Percentiles rank a stretch among this genome's conserved stretches.
Conservation (phyloP, 257 asterid species). For the Cruciata laevipes region DNA sequence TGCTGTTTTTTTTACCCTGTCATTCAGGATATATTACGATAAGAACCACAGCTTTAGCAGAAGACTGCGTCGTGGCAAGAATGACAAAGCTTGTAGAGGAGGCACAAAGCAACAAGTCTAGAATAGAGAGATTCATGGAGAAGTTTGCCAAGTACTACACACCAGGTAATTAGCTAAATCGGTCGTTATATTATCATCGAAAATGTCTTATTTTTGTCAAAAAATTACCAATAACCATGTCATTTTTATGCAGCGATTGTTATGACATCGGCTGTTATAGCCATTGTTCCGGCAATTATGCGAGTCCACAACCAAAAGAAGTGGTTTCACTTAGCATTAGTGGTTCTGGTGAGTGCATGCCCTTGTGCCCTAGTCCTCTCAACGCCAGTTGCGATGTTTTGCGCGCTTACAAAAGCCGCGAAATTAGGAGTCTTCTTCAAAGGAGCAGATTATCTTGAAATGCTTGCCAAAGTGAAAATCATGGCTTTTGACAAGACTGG, state of each 20-base stretch:
- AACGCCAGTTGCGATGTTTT: constrained; percentile 83
- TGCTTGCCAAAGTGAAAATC: constrained; percentile 52
- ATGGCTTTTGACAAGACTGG: constrained; percentile 96
- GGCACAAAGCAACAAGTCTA: constrained; percentile 73
- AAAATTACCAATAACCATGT: not conserved
- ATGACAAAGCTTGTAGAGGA: constrained; percentile 89
- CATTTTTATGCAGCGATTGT: constrained; percentile 43
- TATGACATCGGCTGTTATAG: constrained; percentile 41
- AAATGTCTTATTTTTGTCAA: not conserved
- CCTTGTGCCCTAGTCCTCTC: constrained; percentile 88
- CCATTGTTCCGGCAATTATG: constrained; percentile 48
- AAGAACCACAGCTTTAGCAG: constrained; percentile 53
- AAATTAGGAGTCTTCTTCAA: constrained; percentile 69
- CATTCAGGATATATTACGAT: constrained; percentile 57
- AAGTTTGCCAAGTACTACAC: constrained; percentile 83
- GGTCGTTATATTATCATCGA: not conserved
- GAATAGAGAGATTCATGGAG: constrained; percentile 64
- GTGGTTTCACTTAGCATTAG: constrained; percentile 79
- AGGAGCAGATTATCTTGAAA: constrained; percentile 74
- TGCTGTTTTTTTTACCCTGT: not conserved
- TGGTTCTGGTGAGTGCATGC: constrained; percentile 74
- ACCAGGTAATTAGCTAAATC: constrained; percentile 48
- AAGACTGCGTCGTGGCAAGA: constrained; percentile 76
- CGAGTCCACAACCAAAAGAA: constrained; percentile 38
- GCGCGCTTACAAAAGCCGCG: constrained; percentile 83